These are phyloP conservation scores for Quercus rubra DNA, from an alignment of 306 rosid genomes.

Conservation along the genomic window DNA sequence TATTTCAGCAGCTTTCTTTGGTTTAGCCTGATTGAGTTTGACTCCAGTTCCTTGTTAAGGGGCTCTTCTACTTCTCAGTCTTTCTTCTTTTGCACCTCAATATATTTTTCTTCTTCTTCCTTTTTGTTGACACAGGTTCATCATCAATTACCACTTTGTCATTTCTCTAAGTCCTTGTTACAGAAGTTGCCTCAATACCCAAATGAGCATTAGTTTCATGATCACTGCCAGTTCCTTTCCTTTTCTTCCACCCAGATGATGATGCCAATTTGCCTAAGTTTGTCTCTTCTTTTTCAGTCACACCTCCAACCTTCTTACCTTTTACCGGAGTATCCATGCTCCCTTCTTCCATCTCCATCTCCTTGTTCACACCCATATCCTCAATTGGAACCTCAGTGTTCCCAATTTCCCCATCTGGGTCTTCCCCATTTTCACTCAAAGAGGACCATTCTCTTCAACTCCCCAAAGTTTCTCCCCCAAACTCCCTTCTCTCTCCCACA, in stretches of 20 bases:
- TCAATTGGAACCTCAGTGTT: slow-evolving; percentile 35
- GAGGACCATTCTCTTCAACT: slow-evolving; percentile 7
- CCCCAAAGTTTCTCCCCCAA: neutral
- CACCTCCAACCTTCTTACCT: neutral
- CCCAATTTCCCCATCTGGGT: slow-evolving; percentile 13
- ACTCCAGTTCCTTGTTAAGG: slow-evolving; percentile 2
- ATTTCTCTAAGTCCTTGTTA: slow-evolving; percentile 23
- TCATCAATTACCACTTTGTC: slow-evolving; percentile 17
- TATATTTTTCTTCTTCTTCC: slow-evolving; percentile 45
- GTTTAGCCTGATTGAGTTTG: neutral
- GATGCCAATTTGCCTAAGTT: slow-evolving; percentile 18
- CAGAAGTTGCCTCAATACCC: slow-evolving; percentile 4
- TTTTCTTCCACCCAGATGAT: slow-evolving; percentile 32
- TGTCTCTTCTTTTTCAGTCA: slow-evolving; percentile 13
- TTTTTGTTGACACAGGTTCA: neutral
- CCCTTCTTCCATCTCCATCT: slow-evolving; percentile 18
- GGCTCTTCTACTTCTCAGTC: slow-evolving; percentile 23
- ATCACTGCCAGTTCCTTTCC: slow-evolving; percentile 15
- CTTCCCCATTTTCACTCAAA: slow-evolving; percentile 17
- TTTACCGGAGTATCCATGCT: slow-evolving; percentile 11
- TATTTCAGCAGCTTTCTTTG: slow-evolving; percentile 15
- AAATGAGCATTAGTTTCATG: slow-evolving; percentile 6
- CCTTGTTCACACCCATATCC: slow-evolving; percentile 36
- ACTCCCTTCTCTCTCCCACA: neutral
- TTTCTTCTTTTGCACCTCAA: slow-evolving; percentile 27